Evolutionary conservation across 192 early-diverging fungal genomes (phyloP).

Genomic region (Phlyctochytrium bullatum): DNA sequence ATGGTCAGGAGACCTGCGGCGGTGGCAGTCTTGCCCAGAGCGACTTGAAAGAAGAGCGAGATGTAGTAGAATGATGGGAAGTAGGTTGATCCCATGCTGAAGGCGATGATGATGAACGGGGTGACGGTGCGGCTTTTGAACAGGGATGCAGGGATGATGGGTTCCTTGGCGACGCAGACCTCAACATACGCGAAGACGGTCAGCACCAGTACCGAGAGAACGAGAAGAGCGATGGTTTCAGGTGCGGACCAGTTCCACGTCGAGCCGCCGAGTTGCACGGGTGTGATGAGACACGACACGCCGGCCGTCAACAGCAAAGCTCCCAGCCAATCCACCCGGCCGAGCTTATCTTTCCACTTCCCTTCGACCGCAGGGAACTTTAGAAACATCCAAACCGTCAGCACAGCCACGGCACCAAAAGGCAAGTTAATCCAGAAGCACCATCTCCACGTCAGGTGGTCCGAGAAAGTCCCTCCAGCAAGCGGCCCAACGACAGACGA

Average conservation of each 20-base stretch:
- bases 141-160: constrained; percentile 66
- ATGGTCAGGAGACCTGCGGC: constrained; percentile 67
- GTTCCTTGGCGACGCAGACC: constrained; percentile 53
- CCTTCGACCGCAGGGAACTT: constrained; percentile 51
- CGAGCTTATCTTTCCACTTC: constrained; percentile 46
- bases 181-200: constrained; percentile 61
- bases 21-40: constrained; percentile 67
- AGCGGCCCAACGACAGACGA: constrained; percentile 77
- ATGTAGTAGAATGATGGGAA: constrained; percentile 62
- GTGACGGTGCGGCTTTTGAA: constrained; percentile 45
- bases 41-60: constrained; percentile 79
- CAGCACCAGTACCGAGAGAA: constrained; percentile 58
- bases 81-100: constrained; percentile 32
- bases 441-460: constrained; percentile 43
- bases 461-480: constrained; percentile 73
- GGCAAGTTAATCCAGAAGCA: constrained; percentile 72
- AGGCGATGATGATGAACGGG: constrained; percentile 18
- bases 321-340: constrained; percentile 62
- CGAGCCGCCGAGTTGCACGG: constrained; percentile 68
- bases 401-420: constrained; percentile 60
- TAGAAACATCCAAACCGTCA: constrained; percentile 52
- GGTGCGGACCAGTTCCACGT: constrained; percentile 57
- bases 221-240: constrained; percentile 59
- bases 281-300: constrained; percentile 56
- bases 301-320: constrained; percentile 42